phyloP scores from a whole-genome alignment of 2,329 filamentous ascomycete species.

The Drechslerella coelobrocha region DNA sequence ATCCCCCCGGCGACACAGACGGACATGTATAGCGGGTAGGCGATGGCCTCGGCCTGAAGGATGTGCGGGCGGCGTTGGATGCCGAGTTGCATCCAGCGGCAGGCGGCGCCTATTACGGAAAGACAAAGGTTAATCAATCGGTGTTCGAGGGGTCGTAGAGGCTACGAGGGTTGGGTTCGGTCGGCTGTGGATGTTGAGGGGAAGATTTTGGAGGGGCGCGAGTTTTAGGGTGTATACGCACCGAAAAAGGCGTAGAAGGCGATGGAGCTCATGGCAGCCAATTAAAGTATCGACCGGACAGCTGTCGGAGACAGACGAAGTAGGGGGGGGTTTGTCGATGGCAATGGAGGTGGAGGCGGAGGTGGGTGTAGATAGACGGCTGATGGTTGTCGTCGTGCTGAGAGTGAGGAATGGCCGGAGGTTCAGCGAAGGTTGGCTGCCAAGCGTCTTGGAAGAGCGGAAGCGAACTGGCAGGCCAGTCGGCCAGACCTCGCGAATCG shows the following conservation, averaged over 20 bases:
- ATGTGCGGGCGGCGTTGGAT: constrained; percentile 98
- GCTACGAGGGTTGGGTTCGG: neutral
- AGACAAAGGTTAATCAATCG: constrained; percentile 3
- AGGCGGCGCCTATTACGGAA: constrained; percentile 75
- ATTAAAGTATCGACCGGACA: neutral
- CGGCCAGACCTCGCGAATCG: too few species aligned
- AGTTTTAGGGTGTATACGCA: too few species aligned
- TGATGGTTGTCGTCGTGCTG: constrained; percentile 1
- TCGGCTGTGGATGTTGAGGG: neutral
- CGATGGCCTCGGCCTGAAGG: constrained; percentile 82
- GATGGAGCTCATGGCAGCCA: constrained; percentile 36
- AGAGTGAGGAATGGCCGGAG: too few species aligned
- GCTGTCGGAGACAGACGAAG: neutral
- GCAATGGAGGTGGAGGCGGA: neutral
- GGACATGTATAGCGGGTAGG: constrained; percentile 85
- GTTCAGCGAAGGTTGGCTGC: too few species aligned
- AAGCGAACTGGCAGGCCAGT: too few species aligned
- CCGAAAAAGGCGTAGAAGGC: constrained; percentile 47
- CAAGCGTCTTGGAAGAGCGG: too few species aligned
- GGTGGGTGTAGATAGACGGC: neutral
- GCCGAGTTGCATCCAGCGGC: constrained; percentile 94
- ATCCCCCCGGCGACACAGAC: constrained; percentile 93
- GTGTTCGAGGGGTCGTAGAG: neutral
- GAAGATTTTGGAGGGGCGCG: neutral
- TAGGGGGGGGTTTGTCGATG: neutral